These are phyloP conservation scores for Geotrichum ghanense DNA, from an alignment of 805 yeast species.

Conservation along the genomic window DNA sequence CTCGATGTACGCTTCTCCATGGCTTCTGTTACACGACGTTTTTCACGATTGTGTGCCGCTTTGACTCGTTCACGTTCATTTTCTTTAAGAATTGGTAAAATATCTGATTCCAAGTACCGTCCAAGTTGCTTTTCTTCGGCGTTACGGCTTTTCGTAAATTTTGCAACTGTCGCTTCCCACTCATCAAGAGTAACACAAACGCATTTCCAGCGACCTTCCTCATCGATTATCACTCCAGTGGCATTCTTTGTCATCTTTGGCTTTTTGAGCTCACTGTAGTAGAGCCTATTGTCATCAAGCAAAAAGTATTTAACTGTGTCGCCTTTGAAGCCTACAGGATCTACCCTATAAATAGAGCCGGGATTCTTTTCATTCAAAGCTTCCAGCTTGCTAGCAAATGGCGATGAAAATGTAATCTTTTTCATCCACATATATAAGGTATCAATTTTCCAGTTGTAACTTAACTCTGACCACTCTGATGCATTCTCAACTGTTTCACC, in stretches of 20 bases:
- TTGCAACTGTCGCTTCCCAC: constrained; percentile 18
- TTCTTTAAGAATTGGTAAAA: constrained; percentile 23
- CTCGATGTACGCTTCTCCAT: constrained; percentile 24
- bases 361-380: constrained; percentile 3
- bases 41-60: constrained; percentile 18
- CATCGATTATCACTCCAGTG: constrained; percentile 13
- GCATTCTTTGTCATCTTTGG: constrained; percentile 4
- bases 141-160: constrained; percentile 13
- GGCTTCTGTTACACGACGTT: constrained; percentile 16
- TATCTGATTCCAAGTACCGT: constrained; percentile 12
- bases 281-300: constrained; percentile 27
- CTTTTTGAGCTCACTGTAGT: constrained; percentile 8
- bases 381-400: constrained; percentile 13
- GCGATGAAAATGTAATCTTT: constrained; percentile 11
- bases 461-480: constrained; percentile 9
- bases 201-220: constrained; percentile 21
- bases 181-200: constrained; percentile 21
- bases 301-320: constrained; percentile 21
- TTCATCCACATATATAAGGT: background rate
- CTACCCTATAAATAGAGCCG: constrained; percentile 17
- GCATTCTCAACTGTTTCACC: constrained; percentile 11
- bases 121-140: constrained; percentile 12
- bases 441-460: constrained; percentile 12
- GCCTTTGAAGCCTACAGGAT: constrained; percentile 22
- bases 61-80: constrained; percentile 16